These are phyloP conservation scores for Barnettozyma vustinii DNA, from an alignment of 805 yeast genomes.

Conservation along the genomic window DNA sequence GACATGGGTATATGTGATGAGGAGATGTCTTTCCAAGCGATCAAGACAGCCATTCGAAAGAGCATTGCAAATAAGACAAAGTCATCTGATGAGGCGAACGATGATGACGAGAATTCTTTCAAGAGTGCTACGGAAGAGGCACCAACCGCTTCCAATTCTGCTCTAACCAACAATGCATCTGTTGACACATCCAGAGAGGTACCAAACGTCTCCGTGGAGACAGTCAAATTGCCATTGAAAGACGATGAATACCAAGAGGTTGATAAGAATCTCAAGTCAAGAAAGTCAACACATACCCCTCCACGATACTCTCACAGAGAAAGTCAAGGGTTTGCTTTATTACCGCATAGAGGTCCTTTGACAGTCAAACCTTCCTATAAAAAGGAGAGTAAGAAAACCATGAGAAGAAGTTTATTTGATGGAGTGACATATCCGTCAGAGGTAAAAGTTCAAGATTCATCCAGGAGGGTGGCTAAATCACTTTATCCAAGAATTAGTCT, in stretches of 20 bases:
- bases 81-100: conserved; percentile 7
- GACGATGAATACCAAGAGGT: conserved; percentile 11
- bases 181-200: conserved; percentile 6
- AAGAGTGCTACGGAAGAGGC: conserved; percentile 20
- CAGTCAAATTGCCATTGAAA: conserved; percentile 17
- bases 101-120: conserved; percentile 16
- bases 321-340: conserved; percentile 27
- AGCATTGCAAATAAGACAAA: conserved; percentile 34
- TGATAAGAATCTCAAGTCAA: not conserved
- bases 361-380: conserved; percentile 25
- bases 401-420: conserved; percentile 17
- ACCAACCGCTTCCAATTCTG: conserved; percentile 10
- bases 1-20: conserved; percentile 25
- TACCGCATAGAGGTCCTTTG: conserved; percentile 27
- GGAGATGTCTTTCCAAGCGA: conserved; percentile 40
- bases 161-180: conserved; percentile 14
- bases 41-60: conserved; percentile 41
- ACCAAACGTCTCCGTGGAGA: conserved; percentile 11
- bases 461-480: conserved; percentile 9
- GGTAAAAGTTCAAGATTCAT: conserved; percentile 6
- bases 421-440: conserved; percentile 9
- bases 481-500: conserved; percentile 18
- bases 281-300: conserved; percentile 13
- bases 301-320: conserved; percentile 22
- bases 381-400: conserved; percentile 3